Base-by-base conservation (phyloP, 1,139 yeast species). In the Lodderomyces margitis region DNA sequence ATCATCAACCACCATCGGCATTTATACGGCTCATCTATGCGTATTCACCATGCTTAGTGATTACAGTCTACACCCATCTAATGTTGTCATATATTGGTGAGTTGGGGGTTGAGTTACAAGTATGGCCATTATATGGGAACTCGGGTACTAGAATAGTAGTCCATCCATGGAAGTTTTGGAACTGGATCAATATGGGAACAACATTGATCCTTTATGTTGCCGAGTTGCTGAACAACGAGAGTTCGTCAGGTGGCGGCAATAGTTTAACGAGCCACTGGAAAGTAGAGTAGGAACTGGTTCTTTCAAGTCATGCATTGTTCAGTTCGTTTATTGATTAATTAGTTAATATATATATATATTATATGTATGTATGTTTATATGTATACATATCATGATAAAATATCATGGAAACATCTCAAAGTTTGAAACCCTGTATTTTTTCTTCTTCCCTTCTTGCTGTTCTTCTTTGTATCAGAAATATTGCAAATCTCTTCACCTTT, bases 91-190 rank as follows among this genome's bases (percentile, higher is more conserved):
- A 88, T 56, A 81, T 86, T 43, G 91, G 91, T 34, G 86, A 83
- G 55, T 69, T 87, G 45, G 86, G 77, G 23, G 68, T 75, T n/a
- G 78, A 78, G 46, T 53, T 81, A 42, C 69, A 72, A 50, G 56
- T 81, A 31, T 80, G 84, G 88, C 82, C 80, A 10, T 75, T 78
- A 59, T 72, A 70, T 67, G 40, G 42, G 46, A 44, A 39, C 37
- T 43, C 48, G 19, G 49, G 53, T 5, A 53, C 51, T 36, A 27
- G 16, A 11, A 36, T 78, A 39, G 64, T 80, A 44, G 84, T 80
- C 37, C 83, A 87, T 59, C 81, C 94, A 46, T 86, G 95, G 87
- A 88, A 87, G 56, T 87, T 91, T 60, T 91, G 98, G 98, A 88
- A 91, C 53, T 91, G 98, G 98, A 76, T 87, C 44, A 91, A 91